These are phyloP conservation scores for Podosphaera leucotricha DNA, from an alignment of 2,329 filamentous ascomycete genomes.

Conservation along the genomic window DNA sequence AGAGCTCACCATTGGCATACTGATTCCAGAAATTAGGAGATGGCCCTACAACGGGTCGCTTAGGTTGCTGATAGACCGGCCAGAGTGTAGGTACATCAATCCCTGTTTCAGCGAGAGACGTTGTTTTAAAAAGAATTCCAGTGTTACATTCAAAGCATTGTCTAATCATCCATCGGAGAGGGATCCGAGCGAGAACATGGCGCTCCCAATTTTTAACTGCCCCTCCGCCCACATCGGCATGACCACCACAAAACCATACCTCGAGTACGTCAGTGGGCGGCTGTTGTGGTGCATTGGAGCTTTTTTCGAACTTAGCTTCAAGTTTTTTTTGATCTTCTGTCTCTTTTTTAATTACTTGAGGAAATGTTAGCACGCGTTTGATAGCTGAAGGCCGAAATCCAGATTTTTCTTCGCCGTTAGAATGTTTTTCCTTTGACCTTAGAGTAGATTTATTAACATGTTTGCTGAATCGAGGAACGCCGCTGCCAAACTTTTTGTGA, in stretches of 20 bases:
- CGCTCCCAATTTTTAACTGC: constrained; percentile 19
- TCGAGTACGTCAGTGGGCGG: not conserved
- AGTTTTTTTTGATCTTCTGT: constrained; percentile 6
- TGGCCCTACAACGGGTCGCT: constrained; percentile 16
- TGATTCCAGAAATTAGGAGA: constrained; percentile 17
- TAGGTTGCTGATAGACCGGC: constrained; percentile 17
- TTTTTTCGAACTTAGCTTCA: constrained; percentile 2
- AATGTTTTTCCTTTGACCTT: not conserved
- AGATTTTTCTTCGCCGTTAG: not conserved
- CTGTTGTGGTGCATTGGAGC: not conserved
- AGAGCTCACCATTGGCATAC: constrained; percentile 16
- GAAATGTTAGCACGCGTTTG: not conserved
- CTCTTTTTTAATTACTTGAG: constrained; percentile 4
- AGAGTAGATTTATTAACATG: not conserved
- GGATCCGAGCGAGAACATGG: constrained; percentile 22
- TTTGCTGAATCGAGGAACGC: not conserved
- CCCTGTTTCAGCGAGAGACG: constrained; percentile 19
- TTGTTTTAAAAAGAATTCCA: constrained; percentile 20
- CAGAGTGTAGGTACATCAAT: constrained; percentile 20
- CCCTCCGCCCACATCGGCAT: constrained; percentile 22
- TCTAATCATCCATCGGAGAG: constrained; percentile 24
- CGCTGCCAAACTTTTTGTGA: not conserved
- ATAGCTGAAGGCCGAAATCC: not conserved
- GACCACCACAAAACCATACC: constrained; percentile 19
- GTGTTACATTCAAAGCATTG: constrained; percentile 24